Evolutionary conservation across 1,139 yeast genomes (phyloP).

Genomic region (Sugiyamaella pinicola): DNA sequence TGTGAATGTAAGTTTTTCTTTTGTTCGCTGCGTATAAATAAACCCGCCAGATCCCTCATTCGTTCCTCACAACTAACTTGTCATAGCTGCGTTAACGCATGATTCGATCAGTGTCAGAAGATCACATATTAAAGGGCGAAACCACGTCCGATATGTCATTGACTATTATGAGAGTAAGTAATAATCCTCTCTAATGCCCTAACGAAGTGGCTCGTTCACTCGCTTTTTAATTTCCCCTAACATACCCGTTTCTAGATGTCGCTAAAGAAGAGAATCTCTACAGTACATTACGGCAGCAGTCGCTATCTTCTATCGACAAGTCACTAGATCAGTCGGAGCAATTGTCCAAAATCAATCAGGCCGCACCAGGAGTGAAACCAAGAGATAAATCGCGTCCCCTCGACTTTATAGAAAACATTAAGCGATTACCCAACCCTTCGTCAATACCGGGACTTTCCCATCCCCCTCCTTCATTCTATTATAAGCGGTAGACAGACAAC

Average conservation of each 20-base stretch:
- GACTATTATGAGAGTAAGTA: constrained; percentile 65
- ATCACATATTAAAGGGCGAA: constrained; percentile 78
- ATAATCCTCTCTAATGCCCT: neutral
- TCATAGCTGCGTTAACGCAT: constrained; percentile 69
- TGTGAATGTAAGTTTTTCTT: constrained; percentile 56
- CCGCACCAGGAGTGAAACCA: constrained; percentile 32
- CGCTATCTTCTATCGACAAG: constrained; percentile 1
- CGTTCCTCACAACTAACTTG: neutral
- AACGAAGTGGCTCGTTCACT: neutral
- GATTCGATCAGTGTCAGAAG: constrained; percentile 86
- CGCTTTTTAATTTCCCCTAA: neutral
- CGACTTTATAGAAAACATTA: constrained; percentile 18
- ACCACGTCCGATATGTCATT: constrained; percentile 73
- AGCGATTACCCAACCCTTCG: constrained; percentile 32
- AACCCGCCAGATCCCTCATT: too few species aligned
- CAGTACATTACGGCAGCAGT: neutral
- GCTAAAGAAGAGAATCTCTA: constrained; percentile 23
- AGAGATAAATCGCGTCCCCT: constrained; percentile 19
- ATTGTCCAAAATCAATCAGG: constrained; percentile 24
- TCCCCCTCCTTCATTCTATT: constrained; percentile 33
- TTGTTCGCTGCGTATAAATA: too few species aligned
- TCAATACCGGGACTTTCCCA: constrained; percentile 31
- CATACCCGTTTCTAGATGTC: constrained; percentile 13
- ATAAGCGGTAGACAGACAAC: neutral
- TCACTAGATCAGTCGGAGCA: constrained; percentile 30